A percentile compares a stretch with the other conserved stretches of the same genome.
Conservation (phyloP, 352 stramenopile species). For the Achlya hypogyna region DNA sequence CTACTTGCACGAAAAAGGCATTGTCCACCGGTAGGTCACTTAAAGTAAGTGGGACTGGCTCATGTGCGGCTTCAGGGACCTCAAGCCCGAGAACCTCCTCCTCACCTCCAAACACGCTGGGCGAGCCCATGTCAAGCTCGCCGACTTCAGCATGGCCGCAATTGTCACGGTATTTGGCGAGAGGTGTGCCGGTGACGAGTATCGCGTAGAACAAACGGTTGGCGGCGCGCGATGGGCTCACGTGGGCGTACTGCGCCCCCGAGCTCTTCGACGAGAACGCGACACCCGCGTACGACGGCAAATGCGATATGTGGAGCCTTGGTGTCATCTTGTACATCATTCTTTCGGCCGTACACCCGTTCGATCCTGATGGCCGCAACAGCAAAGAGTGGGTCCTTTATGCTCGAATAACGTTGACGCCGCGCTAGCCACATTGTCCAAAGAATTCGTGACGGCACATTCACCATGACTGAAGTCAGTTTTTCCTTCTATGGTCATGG, state of each 20-base stretch:
- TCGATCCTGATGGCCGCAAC: conserved; percentile 56
- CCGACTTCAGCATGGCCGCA: conserved; percentile 76
- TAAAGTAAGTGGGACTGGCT: neutral
- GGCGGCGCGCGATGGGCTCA: conserved; percentile 33
- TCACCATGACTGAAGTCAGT: conserved; percentile 30
- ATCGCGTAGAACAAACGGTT: conserved; percentile 29
- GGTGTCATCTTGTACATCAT: conserved; percentile 85
- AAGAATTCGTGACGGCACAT: conserved; percentile 37
- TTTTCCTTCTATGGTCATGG: conserved; percentile 7
- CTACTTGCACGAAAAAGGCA: conserved; percentile 30
- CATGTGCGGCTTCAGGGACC: conserved; percentile 21
- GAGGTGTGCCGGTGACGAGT: neutral
- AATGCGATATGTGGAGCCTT: conserved; percentile 82
- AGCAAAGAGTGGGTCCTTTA: conserved; percentile 39
- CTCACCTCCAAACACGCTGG: conserved; percentile 62
- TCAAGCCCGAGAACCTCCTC: conserved; percentile 83
- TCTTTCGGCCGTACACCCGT: conserved; percentile 69
- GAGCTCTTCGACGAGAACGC: conserved; percentile 31
- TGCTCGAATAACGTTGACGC: neutral
- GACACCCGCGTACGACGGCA: conserved; percentile 27
- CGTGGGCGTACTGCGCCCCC: conserved; percentile 37
- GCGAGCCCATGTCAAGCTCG: conserved; percentile 62
- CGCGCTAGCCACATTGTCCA: conserved; percentile 37
- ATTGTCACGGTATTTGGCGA: conserved; percentile 30
- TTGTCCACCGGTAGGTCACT: conserved; percentile 35